Evolutionary conservation across 306 rosid genomes (phyloP).

Genomic region (Malus domestica): ASM211411v1 NC_041798.1:30529501-30530000

Average conservation of each 20-base stretch:
- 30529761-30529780: constrained; percentile 70
- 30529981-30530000: not conserved
- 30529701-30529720: not conserved
- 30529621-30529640: no score
- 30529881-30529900: not conserved
- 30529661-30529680: not conserved
- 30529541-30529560: no score
- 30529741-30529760: constrained; percentile 45
- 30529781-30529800: constrained; percentile 50
- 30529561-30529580: no score
- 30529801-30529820: constrained; percentile 40
- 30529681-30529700: not conserved
- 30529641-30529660: no score
- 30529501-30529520: no score
- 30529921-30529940: not conserved
- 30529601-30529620: no score
- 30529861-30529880: constrained; percentile 68
- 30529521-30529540: no score
- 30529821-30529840: constrained; percentile 46
- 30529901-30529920: not conserved
- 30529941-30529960: not conserved
- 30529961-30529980: not conserved
- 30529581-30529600: no score
- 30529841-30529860: constrained; percentile 45
- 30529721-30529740: constrained; percentile 29